phyloP scores from a whole-genome alignment of 495 filamentous ascomycete species.

The Achaetomiella virescens region DNA sequence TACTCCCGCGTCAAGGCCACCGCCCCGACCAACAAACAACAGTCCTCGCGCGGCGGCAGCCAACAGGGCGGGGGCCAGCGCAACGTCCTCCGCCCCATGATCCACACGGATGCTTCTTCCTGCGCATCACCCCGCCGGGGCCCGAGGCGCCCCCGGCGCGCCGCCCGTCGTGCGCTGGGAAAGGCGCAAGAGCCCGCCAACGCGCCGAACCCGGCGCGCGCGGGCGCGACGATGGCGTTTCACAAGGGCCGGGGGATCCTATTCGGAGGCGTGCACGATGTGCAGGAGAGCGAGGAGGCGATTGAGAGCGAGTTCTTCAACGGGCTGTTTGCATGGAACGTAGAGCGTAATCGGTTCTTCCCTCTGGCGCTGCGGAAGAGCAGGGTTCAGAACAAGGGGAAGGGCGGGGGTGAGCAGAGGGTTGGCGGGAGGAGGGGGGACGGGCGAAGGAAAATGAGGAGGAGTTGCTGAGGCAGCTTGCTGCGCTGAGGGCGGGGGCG shows the following conservation, averaged over 20 bases:
- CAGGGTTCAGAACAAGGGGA: conserved; percentile 47
- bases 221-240: conserved; percentile 83
- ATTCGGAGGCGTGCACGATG: conserved; percentile 93
- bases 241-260: conserved; percentile 88
- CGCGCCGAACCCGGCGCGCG: conserved; percentile 72
- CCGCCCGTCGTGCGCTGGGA: conserved; percentile 81
- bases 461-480: conserved; percentile 78
- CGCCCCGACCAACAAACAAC: conserved; percentile 45
- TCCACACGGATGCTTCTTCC: conserved; percentile 95
- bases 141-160: conserved; percentile 54
- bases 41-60: conserved; percentile 10
- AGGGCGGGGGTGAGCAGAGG: conserved; percentile 41
- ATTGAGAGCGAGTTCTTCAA: conserved; percentile 97
- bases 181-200: conserved; percentile 85
- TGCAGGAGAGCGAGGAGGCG: conserved; percentile 88
- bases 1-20: conserved; percentile 83
- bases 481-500: conserved; percentile 51
- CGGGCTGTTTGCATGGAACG: conserved; percentile 79
- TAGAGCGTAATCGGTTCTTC: conserved; percentile 91
- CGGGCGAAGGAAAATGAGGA: conserved; percentile 82
- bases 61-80: conserved; percentile 53
- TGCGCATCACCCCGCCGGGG: conserved; percentile 68
- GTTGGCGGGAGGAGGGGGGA: conserved; percentile 55
- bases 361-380: conserved; percentile 68
- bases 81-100: conserved; percentile 70